Evolutionary conservation across 352 stramenopile genomes (phyloP).

Genomic region (Phytophthora melonis): DNA sequence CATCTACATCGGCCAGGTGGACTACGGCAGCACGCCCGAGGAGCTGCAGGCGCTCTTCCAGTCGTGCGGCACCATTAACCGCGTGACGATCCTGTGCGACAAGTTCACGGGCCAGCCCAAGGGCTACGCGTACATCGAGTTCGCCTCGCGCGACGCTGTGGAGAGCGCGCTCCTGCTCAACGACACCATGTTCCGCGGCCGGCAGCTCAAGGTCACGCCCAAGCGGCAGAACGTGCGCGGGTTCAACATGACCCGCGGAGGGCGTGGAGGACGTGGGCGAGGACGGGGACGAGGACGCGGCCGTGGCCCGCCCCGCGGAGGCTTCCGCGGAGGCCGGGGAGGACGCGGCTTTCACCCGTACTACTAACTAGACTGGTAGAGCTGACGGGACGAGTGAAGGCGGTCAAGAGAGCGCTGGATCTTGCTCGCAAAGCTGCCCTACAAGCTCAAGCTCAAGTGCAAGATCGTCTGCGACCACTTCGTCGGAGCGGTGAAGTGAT

Average conservation of each 20-base stretch:
- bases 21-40: conserved; percentile 96
- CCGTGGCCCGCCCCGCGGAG: conserved; percentile 60
- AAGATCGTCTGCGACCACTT: not conserved
- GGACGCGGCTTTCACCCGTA: conserved; percentile 82
- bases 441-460: conserved; percentile 9
- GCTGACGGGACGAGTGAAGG: not conserved
- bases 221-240: conserved; percentile 90
- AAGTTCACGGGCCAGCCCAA: conserved; percentile 97
- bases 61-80: conserved; percentile 96
- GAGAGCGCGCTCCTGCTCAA: conserved; percentile 93
- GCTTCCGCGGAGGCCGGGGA: conserved; percentile 75
- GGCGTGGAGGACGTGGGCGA: conserved; percentile 57
- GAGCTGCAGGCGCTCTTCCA: conserved; percentile 97
- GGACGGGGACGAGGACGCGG: conserved; percentile 66
- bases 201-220: conserved; percentile 91
- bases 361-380: conserved; percentile 44
- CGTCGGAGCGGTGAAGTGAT: not conserved
- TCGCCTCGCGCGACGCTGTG: conserved; percentile 87
- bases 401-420: no score
- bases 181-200: conserved; percentile 92
- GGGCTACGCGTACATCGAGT: conserved; percentile 96
- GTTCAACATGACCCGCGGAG: conserved; percentile 72
- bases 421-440: not conserved
- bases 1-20: conserved; percentile 97
- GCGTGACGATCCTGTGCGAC: conserved; percentile 98